Evolutionary conservation across 1,284 basidiomycete genomes (phyloP), one percentile per base, ranked within the genome.

Genomic region (Kwoniella shivajii): DNA sequence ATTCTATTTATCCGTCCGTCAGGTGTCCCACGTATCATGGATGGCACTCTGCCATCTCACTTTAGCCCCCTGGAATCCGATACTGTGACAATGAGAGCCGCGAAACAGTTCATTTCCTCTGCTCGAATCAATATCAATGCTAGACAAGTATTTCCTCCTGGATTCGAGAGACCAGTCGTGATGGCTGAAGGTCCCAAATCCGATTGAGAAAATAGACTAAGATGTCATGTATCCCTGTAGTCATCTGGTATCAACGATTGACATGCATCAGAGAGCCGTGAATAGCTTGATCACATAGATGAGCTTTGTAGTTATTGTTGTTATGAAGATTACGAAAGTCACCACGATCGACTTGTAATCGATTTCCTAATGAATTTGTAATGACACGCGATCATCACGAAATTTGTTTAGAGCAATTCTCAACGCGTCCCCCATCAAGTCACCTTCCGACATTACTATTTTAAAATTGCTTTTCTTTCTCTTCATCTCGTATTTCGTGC

Each of bases 1-100:
- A n/a, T n/a, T n/a, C n/a, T n/a, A n/a, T n/a, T n/a, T n/a, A n/a
- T n/a, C n/a, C n/a, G n/a, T n/a, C n/a, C n/a, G n/a, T 5, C 56
- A 90, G 89, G 91, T n/a, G 85, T 96, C 1, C 92, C 92, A 1
- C 82, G 92, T 41, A 88, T 95, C 59, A 78, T 95, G 56, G 89
- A 92, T 66, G 81, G 83, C 34, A 88, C 89, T 0, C 78, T 92
- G 1, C 91, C 92, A 1, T 64, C 76, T 1, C 83, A 89, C 69
- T 81, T 92, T 31, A 60, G 66, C n/a, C 61, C 62, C 0, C 31
- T 49, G 0, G 64, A 67, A 2, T 57, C 64, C 3, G 73, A 76
- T 24, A 68, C 67, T 0, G 65, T 24, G 2, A 42, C 36, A 7
- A 59, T 62, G 72, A 69, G 9, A 79, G 82, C 57, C 86, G 88